Evolutionary conservation across 2,329 filamentous ascomycete genomes (phyloP).

Genomic region (Tolypocladium cylindrosporum): DNA sequence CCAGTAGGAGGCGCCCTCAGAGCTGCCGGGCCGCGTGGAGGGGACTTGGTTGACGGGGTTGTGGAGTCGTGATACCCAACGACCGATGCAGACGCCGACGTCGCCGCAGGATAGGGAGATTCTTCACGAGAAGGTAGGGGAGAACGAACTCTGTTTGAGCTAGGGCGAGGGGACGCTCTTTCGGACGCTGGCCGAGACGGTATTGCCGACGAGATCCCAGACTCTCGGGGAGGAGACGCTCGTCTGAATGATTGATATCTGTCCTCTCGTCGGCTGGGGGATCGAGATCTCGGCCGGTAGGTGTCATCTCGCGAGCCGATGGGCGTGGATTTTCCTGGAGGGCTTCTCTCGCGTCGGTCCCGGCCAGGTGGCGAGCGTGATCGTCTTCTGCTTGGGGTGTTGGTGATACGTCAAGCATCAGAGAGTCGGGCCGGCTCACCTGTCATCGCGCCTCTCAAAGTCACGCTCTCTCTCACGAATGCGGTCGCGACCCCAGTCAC

Average conservation of each 20-base stretch:
- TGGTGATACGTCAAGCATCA: too few relatives aligned
- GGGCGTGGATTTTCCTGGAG: constrained; percentile 16
- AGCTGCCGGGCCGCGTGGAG: constrained; percentile 45
- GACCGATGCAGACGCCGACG: constrained; percentile 11
- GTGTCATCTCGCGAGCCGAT: constrained; percentile 26
- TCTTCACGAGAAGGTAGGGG: constrained; percentile 33
- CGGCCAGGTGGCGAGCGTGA: constrained; percentile 44
- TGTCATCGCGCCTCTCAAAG: constrained; percentile 31
- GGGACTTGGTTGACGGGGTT: constrained; percentile 28
- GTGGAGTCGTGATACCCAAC: constrained; percentile 17
- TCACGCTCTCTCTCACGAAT: constrained; percentile 21
- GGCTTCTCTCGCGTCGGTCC: constrained; percentile 30
- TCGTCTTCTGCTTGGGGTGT: constrained; percentile 28
- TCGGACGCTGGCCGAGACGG: constrained; percentile 41
- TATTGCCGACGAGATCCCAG: constrained; percentile 38
- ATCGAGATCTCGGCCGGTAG: constrained; percentile 45
- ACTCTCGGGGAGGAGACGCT: constrained; percentile 33
- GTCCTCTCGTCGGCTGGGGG: constrained; percentile 36
- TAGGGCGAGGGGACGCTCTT: constrained; percentile 42
- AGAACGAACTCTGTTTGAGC: constrained; percentile 36
- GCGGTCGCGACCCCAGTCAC: constrained; percentile 19
- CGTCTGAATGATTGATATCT: constrained; percentile 34
- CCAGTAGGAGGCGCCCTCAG: constrained; percentile 40
- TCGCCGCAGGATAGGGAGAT: constrained; percentile 19
- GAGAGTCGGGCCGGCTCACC: constrained; percentile 14